Evolutionary conservation across 2,329 filamentous ascomycete species (phyloP), one percentile per base, ranked within the genome.

Genomic region (Penicillium sp.): DNA sequence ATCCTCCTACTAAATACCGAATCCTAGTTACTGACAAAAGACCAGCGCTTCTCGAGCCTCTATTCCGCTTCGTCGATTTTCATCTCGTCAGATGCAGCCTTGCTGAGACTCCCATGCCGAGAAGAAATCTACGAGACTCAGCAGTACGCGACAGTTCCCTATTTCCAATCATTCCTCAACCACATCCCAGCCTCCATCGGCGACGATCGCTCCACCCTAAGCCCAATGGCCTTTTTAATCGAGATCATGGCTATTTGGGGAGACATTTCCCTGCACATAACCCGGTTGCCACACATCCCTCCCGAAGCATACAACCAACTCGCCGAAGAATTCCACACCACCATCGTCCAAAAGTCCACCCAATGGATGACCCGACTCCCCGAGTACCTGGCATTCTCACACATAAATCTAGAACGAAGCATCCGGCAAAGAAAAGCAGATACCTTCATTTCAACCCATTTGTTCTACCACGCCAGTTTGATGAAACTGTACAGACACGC

Each of bases 401-500:
- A 79, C 4, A 74, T 79, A 53, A 89, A 88, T 57, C 75, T 90
- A 15, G 80, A 85, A 44, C 76, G 78, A 31, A 83, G 82, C 42
- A 79, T 84, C 7, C 73, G 79, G 15, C 74, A 77, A 31, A 81
- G 82, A 27, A 83, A 82, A 62, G 77, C 82, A 1, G 85, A 85
- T 6, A 80, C 81, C 0, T 87, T 87, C 67, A 74, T 89, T 54
- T 83, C 82, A 1, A 82, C 89, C 71, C 87, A 90, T 70, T 76
- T 88, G 29, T 75, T 89, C n/a, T 88, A 88, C 69, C 82, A 88
- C 68, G 81, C 84, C 47, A 81, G 85, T 0, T 73, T 85, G 65
- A 82, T 89, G 73, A 86, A 86, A 62, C 77, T 90, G 31, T 87
- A 88, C 64, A 82, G 89, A 39, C 83, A 88, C 65, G 80, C 81